Conservation (phyloP, 2,329 filamentous ascomycete species). For the Thelonectria blattea region DNA sequence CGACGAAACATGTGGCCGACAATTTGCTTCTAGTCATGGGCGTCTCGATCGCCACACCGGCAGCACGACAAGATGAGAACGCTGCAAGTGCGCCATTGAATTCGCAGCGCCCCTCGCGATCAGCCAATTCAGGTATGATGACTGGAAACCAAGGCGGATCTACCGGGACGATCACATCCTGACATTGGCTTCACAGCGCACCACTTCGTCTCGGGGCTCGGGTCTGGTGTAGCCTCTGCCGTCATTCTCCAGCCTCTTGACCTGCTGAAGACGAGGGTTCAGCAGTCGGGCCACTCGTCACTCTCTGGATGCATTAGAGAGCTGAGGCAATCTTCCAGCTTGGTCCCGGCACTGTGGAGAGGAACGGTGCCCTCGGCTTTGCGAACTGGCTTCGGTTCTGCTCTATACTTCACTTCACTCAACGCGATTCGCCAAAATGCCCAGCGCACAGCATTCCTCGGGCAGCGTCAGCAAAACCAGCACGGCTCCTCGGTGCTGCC, state of each 20-base stretch:
- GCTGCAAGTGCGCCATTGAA: conserved; percentile 25
- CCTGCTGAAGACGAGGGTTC: conserved; percentile 93
- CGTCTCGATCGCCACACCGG: conserved; percentile 31
- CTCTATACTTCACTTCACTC: conserved; percentile 90
- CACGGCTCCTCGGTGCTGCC: conserved; percentile 74
- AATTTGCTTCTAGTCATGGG: conserved; percentile 34
- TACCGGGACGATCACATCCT: conserved; percentile 10
- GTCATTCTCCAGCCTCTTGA: conserved; percentile 94
- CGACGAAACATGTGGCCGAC: conserved; percentile 28
- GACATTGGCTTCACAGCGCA: conserved; percentile 59
- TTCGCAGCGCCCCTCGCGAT: conserved; percentile 26
- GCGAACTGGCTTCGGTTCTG: conserved; percentile 89
- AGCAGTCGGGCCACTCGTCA: conserved; percentile 78
- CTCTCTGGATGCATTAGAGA: conserved; percentile 52
- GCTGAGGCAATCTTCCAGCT: conserved; percentile 62
- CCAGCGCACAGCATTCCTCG: conserved; percentile 34
- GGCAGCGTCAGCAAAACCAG: conserved; percentile 30
- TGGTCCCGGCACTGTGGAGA: conserved; percentile 81
- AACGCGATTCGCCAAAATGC: conserved; percentile 80
- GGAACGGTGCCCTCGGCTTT: conserved; percentile 92
- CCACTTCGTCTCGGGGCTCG: conserved; percentile 88
- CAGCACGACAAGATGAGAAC: conserved; percentile 32
- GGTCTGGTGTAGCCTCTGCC: conserved; percentile 85
- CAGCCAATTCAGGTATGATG: conserved; percentile 38
- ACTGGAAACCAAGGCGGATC: conserved; percentile 11